Percentiles rank a stretch among this genome's conserved stretches.
phyloP scores from a whole-genome alignment of 1,284 basidiomycete species.

The Tilletiaria anomala region DNA sequence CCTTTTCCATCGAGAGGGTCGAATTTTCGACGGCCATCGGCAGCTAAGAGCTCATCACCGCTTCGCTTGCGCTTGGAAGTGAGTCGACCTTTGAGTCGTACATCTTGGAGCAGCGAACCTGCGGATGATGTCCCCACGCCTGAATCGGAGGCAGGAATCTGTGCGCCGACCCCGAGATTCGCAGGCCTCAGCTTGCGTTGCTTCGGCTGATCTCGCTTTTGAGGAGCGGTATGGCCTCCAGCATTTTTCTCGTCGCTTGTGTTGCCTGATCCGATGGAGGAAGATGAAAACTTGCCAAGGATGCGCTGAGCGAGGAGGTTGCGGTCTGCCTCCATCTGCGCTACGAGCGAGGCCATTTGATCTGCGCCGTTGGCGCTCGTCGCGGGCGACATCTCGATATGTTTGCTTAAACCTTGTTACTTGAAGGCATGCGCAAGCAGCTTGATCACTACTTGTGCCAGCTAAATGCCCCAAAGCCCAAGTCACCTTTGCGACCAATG shows the following conservation, averaged over 20 bases:
- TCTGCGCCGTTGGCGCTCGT: no score
- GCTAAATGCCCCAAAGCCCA: no score
- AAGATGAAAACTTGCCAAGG: slow-evolving; percentile 14
- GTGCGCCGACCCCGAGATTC: slow-evolving; percentile 24
- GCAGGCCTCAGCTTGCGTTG: neutral
- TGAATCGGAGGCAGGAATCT: slow-evolving; percentile 7
- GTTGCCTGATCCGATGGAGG: slow-evolving; percentile 1
- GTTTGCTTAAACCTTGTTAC: no score
- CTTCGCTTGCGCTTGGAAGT: slow-evolving; percentile 14
- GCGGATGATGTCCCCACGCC: neutral
- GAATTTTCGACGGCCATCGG: neutral
- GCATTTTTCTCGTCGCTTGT: neutral
- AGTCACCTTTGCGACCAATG: no score
- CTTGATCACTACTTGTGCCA: no score
- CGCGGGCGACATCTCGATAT: no score
- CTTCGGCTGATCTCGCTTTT: neutral
- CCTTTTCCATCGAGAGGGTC: no score
- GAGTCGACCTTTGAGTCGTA: slow-evolving; percentile 15
- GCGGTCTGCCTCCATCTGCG: slow-evolving; percentile 26
- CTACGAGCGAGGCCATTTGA: slow-evolving; percentile 1
- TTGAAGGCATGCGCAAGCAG: no score
- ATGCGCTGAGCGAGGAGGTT: slow-evolving; percentile 26
- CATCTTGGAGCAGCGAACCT: slow-evolving; percentile 6
- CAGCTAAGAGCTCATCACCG: neutral
- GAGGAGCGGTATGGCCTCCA: neutral